phyloP scores from a whole-genome alignment of 305 asterid species.

The Fraxinus latifolia region DNA sequence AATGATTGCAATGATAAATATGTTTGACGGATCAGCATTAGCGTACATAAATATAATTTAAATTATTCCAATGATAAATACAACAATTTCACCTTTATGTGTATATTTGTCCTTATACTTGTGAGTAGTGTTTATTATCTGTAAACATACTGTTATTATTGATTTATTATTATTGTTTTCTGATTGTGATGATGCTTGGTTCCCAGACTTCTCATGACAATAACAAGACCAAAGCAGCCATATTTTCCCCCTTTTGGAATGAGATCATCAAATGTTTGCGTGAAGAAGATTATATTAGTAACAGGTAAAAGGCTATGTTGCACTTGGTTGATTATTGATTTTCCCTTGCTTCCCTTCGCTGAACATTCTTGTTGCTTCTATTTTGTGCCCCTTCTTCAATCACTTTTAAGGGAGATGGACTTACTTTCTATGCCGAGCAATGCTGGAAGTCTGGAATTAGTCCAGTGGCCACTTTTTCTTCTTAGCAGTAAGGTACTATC shows the following conservation, averaged over 20 bases:
- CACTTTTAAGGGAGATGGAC: conserved; percentile 79
- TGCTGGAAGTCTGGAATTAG: conserved; percentile 79
- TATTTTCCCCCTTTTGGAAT: conserved; percentile 97
- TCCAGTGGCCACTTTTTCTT: conserved; percentile 99
- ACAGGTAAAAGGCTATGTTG: conserved; percentile 51
- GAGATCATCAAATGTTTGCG: conserved; percentile 93
- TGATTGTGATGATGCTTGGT: conserved; percentile 9
- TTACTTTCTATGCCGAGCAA: conserved; percentile 98
- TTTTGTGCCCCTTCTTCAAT: neutral
- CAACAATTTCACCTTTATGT: conserved; percentile 5
- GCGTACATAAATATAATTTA: neutral
- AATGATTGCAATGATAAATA: neutral
- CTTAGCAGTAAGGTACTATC: conserved; percentile 85
- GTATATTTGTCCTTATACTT: neutral
- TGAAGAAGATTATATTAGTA: conserved; percentile 94
- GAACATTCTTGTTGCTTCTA: conserved; percentile 5
- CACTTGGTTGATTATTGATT: conserved; percentile 12
- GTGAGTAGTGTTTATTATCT: neutral
- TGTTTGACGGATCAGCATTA: neutral
- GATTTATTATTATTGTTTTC: neutral
- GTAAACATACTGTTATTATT: conserved; percentile 5
- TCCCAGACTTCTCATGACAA: conserved; percentile 56
- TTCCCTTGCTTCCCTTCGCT: conserved; percentile 12
- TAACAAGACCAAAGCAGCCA: conserved; percentile 73
- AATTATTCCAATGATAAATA: neutral